Conservation (phyloP, 164 flowering plant genomes). For the Protea cynaroides region DNA sequence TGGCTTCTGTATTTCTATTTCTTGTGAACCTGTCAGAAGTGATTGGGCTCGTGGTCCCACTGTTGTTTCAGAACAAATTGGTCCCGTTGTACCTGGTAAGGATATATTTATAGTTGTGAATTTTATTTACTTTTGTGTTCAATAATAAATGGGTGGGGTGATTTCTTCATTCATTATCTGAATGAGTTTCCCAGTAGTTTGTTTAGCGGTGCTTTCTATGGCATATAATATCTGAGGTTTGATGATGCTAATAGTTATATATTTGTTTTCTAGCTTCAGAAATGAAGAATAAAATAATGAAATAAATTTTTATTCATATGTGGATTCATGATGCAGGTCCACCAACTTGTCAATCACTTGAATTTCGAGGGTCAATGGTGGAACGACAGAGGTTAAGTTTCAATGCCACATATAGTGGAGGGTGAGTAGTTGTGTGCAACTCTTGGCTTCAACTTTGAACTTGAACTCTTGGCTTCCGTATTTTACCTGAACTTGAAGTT, state of each 20-base stretch:
- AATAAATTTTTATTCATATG: not conserved
- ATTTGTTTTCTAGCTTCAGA: too few species aligned
- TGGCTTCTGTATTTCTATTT: slow-evolving; percentile 71
- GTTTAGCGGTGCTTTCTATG: too few species aligned
- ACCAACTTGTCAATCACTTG: slow-evolving; percentile 77
- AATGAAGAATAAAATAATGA: too few species aligned
- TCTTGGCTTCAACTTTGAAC: not conserved
- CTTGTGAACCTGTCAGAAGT: slow-evolving; percentile 88
- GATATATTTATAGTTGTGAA: not conserved
- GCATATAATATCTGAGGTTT: too few species aligned
- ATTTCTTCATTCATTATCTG: not conserved
- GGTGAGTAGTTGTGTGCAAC: slow-evolving; percentile 40
- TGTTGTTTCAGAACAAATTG: slow-evolving; percentile 75
- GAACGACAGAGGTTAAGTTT: slow-evolving; percentile 77
- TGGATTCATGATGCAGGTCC: slow-evolving; percentile 46
- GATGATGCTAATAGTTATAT: too few species aligned
- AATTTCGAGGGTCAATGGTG: slow-evolving; percentile 59
- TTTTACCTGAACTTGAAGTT: not conserved
- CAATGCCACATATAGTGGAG: slow-evolving; percentile 72
- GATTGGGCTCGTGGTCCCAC: slow-evolving; percentile 90
- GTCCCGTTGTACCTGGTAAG: slow-evolving; percentile 82
- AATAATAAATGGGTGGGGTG: not conserved
- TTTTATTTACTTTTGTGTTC: not conserved
- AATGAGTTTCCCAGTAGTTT: not conserved
- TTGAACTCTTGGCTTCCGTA: not conserved